Evolutionary conservation across 495 filamentous ascomycete genomes (phyloP).

Genomic region (Penicillium flavigenum): DNA sequence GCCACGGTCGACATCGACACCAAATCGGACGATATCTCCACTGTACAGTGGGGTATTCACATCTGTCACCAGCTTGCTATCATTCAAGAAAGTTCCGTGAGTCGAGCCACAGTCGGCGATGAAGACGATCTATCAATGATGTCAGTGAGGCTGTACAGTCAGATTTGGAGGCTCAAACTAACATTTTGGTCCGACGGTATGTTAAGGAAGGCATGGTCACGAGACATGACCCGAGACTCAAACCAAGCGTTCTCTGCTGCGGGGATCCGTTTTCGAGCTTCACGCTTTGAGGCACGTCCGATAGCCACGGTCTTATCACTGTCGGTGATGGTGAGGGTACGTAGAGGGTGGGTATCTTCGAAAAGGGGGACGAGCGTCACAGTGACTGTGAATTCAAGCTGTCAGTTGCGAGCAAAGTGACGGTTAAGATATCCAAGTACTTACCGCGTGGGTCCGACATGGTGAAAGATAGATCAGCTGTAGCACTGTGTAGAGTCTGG

Average conservation of each 20-base stretch:
- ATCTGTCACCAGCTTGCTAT: conserved; percentile 36
- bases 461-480: conserved; percentile 15
- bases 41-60: conserved; percentile 37
- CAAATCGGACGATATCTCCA: conserved; percentile 55
- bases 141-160: conserved; percentile 19
- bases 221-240: conserved; percentile 78
- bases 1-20: conserved; percentile 53
- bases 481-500: not conserved
- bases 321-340: conserved; percentile 32
- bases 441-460: conserved; percentile 30
- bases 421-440: not conserved
- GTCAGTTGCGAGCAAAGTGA: conserved; percentile 15
- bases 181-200: conserved; percentile 47
- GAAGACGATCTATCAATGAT: conserved; percentile 33
- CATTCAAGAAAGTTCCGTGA: conserved; percentile 56
- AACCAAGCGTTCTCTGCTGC: conserved; percentile 67
- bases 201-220: conserved; percentile 66
- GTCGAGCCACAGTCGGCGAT: conserved; percentile 55
- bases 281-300: conserved; percentile 62
- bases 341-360: conserved; percentile 31
- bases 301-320: conserved; percentile 36
- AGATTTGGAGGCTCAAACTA: conserved; percentile 4
- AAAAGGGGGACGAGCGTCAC: conserved; percentile 2
- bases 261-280: conserved; percentile 50
- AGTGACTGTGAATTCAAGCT: conserved; percentile 22